Base-by-base conservation (phyloP, 2,329 filamentous ascomycete species). In the Colletotrichum cereale region DNA sequence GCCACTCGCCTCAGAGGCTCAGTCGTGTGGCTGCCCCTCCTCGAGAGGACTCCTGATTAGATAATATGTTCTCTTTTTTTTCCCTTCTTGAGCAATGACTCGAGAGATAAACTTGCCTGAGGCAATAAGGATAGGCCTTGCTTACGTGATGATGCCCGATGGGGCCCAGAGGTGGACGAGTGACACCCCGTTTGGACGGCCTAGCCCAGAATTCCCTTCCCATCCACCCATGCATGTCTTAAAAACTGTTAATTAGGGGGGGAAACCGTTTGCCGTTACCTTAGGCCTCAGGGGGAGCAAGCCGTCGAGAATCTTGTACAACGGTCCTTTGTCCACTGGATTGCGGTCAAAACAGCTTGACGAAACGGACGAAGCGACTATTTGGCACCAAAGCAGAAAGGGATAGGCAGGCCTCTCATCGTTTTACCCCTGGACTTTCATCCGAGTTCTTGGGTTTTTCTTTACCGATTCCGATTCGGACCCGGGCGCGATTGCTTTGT, bases 241-340 rank as follows among this genome's bases (percentile, higher is more conserved):
- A 57, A 72, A 72, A 72, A 71, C 48, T 72, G 56, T 62, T 66
- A 66, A 71, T 71, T 57, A 72, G 66, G 70, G 66, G 69, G 64
- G 50, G 38, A 2, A 14, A 44, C 44, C 53, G 38, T 67, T 67
- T 50, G 55, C 26, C 56, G 63, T 47, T 62, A 62, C 50, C 64
- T 67, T 29, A 40, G 14, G 34, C 34, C 34, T 67, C 44, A 63
- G 69, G 65, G 65, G 65, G 58, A 29, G 47, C 47, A 52, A 55
- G 69, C 53, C 66, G 31, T 64, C 47, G 53, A 56, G 69, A 72
- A 42, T 69, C 53, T 69, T 69, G 68, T 50, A 26, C 47, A 72
- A 72, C 66, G 69, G 69, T 42, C 31, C 69, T 72, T 72, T 69
- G 65, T 60, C 58, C 26, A 29, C 69, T 48, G 47, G 42, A 40